Evolutionary conservation across 2,329 filamentous ascomycete species (phyloP).

Genomic region (Fusarium humuli): DNA sequence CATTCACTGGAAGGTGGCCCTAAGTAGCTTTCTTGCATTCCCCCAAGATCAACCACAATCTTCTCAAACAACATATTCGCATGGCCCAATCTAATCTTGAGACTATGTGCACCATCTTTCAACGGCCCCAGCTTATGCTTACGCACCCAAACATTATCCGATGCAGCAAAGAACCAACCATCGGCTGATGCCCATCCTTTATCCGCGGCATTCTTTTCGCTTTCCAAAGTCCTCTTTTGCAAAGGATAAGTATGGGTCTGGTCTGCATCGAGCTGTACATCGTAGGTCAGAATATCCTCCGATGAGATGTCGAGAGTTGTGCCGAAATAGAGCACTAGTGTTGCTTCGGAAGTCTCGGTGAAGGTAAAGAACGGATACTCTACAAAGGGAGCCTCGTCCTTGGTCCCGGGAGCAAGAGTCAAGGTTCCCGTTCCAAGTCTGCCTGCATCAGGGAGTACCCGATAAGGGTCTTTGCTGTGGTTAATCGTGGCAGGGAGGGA

Average conservation of each 20-base stretch:
- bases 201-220: conserved; percentile 30
- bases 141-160: conserved; percentile 28
- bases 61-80: conserved; percentile 41
- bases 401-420: neutral
- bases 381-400: neutral
- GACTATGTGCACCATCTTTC: neutral
- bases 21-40: conserved; percentile 26
- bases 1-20: conserved; percentile 21
- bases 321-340: conserved; percentile 23
- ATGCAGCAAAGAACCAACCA: conserved; percentile 39
- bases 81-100: conserved; percentile 15
- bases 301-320: conserved; percentile 24
- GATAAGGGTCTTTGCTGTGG: conserved; percentile 3
- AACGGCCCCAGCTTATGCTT: conserved; percentile 1
- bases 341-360: neutral
- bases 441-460: conserved; percentile 23
- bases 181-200: conserved; percentile 33
- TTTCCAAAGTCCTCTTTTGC: conserved; percentile 18
- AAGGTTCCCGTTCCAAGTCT: conserved; percentile 26
- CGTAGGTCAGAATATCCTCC: conserved; percentile 22
- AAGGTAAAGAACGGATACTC: conserved; percentile 33
- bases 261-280: conserved; percentile 8
- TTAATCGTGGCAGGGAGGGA: conserved; percentile 32
- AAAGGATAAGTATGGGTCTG: neutral
- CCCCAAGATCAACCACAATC: conserved; percentile 29